Conservation (phyloP, 1,139 yeast species). For the Casaregolazyma lundiana region DNA sequence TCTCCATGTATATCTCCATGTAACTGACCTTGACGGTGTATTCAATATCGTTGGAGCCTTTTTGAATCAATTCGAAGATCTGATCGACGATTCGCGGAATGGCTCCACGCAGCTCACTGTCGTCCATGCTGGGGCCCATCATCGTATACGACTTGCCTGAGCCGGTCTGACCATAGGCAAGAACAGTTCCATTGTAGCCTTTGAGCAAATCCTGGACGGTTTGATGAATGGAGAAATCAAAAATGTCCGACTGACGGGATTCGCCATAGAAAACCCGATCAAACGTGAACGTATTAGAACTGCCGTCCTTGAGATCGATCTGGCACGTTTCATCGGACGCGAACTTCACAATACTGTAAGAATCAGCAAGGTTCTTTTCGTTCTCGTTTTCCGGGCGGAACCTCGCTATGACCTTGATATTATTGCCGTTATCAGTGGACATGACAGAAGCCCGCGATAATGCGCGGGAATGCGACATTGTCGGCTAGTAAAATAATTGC, state of each 20-base stretch:
- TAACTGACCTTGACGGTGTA: slow-evolving; percentile 67
- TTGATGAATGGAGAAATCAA: slow-evolving; percentile 52
- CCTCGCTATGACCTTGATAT: slow-evolving; percentile 62
- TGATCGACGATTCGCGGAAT: slow-evolving; percentile 71
- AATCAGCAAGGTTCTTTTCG: slow-evolving; percentile 17
- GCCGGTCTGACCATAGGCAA: slow-evolving; percentile 89
- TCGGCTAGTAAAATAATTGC: too few relatives aligned
- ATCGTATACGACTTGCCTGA: slow-evolving; percentile 84
- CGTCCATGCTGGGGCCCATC: slow-evolving; percentile 57
- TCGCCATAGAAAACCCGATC: slow-evolving; percentile 59
- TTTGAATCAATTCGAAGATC: slow-evolving; percentile 54
- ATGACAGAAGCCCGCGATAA: slow-evolving; percentile 7
- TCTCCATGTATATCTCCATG: slow-evolving; percentile 82
- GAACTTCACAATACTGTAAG: slow-evolving; percentile 14
- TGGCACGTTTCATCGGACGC: slow-evolving; percentile 20
- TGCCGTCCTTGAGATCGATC: slow-evolving; percentile 20
- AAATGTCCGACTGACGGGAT: slow-evolving; percentile 56
- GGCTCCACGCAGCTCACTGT: slow-evolving; percentile 48
- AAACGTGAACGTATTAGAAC: slow-evolving; percentile 47
- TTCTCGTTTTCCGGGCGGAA: slow-evolving; percentile 46
- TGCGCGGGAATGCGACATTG: slow-evolving; percentile 6
- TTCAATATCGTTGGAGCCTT: slow-evolving; percentile 51
- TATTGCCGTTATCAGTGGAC: slow-evolving; percentile 22
- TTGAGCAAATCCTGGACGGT: slow-evolving; percentile 64
- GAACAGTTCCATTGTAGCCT: slow-evolving; percentile 81